Conservation (phyloP, 2,329 filamentous ascomycete genomes). For the Laburnicola sp. region DNA sequence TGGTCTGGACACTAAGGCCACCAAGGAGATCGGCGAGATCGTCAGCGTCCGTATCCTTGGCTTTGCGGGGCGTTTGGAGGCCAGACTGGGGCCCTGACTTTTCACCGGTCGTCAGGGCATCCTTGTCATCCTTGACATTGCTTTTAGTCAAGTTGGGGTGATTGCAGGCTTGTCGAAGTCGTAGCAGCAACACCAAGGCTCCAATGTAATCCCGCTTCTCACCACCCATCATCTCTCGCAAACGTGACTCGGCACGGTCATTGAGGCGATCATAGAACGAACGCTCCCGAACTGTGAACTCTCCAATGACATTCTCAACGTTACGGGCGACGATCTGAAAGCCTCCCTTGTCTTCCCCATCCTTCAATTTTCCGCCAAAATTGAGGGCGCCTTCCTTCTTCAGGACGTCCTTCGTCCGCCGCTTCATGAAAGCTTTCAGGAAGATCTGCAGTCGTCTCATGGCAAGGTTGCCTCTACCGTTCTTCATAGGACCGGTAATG, state of each 20-base stretch:
- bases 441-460: slow-evolving; percentile 84
- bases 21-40: slow-evolving; percentile 84
- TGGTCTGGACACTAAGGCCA: slow-evolving; percentile 75
- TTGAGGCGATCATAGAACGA: slow-evolving; percentile 85
- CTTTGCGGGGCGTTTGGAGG: slow-evolving; percentile 43
- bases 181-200: slow-evolving; percentile 86
- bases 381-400: slow-evolving; percentile 82
- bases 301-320: slow-evolving; percentile 75
- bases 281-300: slow-evolving; percentile 79
- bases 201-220: slow-evolving; percentile 86
- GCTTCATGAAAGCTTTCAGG: slow-evolving; percentile 94
- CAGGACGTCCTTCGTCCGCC: slow-evolving; percentile 95
- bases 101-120: slow-evolving; percentile 71
- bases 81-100: slow-evolving; percentile 46
- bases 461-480: slow-evolving; percentile 83
- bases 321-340: slow-evolving; percentile 94
- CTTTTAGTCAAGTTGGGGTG: slow-evolving; percentile 86
- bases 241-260: slow-evolving; percentile 78
- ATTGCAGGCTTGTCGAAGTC: slow-evolving; percentile 90
- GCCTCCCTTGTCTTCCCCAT: slow-evolving; percentile 61
- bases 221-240: slow-evolving; percentile 85
- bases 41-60: slow-evolving; percentile 69
- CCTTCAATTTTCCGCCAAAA: slow-evolving; percentile 68
- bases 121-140: slow-evolving; percentile 84
- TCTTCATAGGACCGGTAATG: slow-evolving; percentile 87